Conservation (phyloP, 1,284 basidiomycete genomes). For the Irpex lacteus region DNA sequence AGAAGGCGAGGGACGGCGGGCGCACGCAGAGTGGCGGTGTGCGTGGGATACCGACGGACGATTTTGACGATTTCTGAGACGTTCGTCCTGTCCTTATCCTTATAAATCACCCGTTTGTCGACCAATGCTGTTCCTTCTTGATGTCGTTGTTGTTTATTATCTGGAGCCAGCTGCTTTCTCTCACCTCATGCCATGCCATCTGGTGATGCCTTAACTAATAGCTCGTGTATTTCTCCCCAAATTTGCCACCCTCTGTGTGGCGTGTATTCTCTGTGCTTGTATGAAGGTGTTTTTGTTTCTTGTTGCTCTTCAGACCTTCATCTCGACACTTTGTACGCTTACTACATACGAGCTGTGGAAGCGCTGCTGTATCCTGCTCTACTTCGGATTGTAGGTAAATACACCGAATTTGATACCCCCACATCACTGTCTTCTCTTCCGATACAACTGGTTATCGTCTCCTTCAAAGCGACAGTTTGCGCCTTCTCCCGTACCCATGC, state of each 20-base stretch:
- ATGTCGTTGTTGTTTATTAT: too few relatives aligned
- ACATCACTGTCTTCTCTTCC: neutral
- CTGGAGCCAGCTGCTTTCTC: too few relatives aligned
- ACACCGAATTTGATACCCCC: neutral
- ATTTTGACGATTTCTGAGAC: conserved; percentile 32
- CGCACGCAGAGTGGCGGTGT: conserved; percentile 80
- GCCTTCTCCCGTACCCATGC: neutral
- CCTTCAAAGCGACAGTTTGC: neutral
- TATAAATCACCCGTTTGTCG: too few relatives aligned
- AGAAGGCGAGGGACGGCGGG: conserved; percentile 71
- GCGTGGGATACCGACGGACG: conserved; percentile 49
- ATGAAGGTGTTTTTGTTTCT: neutral
- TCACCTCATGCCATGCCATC: too few relatives aligned
- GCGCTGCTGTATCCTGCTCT: neutral
- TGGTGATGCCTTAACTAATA: neutral
- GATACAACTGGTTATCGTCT: neutral
- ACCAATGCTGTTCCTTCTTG: too few relatives aligned
- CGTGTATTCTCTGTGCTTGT: neutral
- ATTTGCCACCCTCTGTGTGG: neutral
- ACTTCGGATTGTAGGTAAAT: neutral
- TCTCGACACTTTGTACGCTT: neutral
- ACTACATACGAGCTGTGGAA: neutral
- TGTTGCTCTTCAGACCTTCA: neutral
- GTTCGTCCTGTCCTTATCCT: too few relatives aligned
- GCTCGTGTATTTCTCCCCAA: neutral